A percentile compares a stretch with the other conserved stretches of the same genome.
Evolutionary conservation across 768 basidiomycete genomes (phyloP).

Genomic region (Botryobasidium botryosum): DNA sequence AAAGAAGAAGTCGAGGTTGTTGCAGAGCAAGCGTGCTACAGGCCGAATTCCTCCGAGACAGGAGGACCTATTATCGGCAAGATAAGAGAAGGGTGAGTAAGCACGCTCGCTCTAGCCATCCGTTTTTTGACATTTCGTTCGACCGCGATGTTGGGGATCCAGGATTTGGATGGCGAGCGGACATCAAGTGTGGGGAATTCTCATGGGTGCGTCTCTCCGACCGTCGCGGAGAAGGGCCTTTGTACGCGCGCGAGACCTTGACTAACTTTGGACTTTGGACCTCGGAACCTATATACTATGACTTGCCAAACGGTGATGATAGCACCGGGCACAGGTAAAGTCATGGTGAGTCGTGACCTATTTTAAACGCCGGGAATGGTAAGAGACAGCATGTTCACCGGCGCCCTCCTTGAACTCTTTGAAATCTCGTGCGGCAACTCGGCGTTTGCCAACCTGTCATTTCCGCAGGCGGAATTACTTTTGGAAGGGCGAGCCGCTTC

Average conservation of each 20-base stretch:
- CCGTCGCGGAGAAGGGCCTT: background rate
- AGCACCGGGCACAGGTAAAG: constrained; percentile 26
- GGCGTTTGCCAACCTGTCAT: background rate
- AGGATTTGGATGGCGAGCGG: constrained; percentile 10
- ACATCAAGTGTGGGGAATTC: constrained; percentile 12
- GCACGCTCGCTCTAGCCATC: background rate
- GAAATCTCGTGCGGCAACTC: background rate
- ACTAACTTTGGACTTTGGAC: too few species aligned
- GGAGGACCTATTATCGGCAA: constrained; percentile 11
- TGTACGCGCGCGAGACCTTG: too few species aligned
- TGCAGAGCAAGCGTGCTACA: constrained; percentile 11
- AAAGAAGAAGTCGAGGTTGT: constrained; percentile 1
- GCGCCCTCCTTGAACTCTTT: too few species aligned
- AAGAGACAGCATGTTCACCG: too few species aligned
- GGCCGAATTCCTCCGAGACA: constrained; percentile 10
- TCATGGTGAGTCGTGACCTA: constrained; percentile 16
- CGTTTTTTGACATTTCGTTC: background rate
- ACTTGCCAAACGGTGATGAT: too few species aligned
- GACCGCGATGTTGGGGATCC: too few species aligned
- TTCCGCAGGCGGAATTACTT: constrained; percentile 7
- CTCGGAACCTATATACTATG: too few species aligned
- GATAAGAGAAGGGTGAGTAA: constrained; percentile 9
- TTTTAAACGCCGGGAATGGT: too few species aligned
- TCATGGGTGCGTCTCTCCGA: background rate
- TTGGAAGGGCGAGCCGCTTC: constrained; percentile 10